phyloP scores from a whole-genome alignment of 2,329 filamentous ascomycete genomes.

The Chaetomium strumarium region DNA sequence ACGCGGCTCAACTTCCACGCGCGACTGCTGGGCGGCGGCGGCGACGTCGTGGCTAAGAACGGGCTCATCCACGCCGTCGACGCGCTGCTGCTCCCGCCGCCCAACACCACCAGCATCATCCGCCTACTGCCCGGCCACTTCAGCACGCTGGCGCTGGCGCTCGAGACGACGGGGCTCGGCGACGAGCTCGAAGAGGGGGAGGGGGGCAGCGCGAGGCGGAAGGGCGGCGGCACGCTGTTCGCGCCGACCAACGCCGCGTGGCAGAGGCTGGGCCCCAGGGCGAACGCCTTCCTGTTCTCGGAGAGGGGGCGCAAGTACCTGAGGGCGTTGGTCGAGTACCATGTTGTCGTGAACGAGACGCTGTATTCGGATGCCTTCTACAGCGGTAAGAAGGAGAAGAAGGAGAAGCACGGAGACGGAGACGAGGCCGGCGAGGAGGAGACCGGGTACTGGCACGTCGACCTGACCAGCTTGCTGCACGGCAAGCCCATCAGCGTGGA shows the following conservation, averaged over 20 bases:
- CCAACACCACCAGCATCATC: slow-evolving; percentile 46
- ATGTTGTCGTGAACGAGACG: slow-evolving; percentile 66
- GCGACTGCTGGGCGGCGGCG: slow-evolving; percentile 51
- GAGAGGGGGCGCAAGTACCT: slow-evolving; percentile 68
- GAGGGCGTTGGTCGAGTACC: slow-evolving; percentile 71
- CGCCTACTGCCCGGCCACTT: slow-evolving; percentile 69
- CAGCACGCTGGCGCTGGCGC: slow-evolving; percentile 70
- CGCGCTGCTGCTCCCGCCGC: slow-evolving; percentile 70
- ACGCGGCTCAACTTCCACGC: slow-evolving; percentile 72
- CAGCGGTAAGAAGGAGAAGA: slow-evolving; percentile 25
- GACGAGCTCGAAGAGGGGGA: slow-evolving; percentile 43
- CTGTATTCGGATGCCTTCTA: slow-evolving; percentile 83
- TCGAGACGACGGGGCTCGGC: slow-evolving; percentile 67
- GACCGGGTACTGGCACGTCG: slow-evolving; percentile 43
- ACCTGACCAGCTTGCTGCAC: slow-evolving; percentile 66
- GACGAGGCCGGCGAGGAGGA: slow-evolving; percentile 17
- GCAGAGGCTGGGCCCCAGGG: slow-evolving; percentile 60
- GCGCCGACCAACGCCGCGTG: slow-evolving; percentile 80
- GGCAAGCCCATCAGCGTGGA: slow-evolving; percentile 65
- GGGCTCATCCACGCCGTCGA: slow-evolving; percentile 76
- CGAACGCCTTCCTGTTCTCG: slow-evolving; percentile 84
- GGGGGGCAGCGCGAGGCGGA: slow-evolving; percentile 39
- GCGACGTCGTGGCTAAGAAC: slow-evolving; percentile 69
- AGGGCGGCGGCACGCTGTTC: slow-evolving; percentile 71
- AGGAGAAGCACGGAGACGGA: slow-evolving; percentile 35